Evolutionary conservation across 345 rosid genomes (phyloP).

Genomic region (Arabidopsis arenosa): DNA sequence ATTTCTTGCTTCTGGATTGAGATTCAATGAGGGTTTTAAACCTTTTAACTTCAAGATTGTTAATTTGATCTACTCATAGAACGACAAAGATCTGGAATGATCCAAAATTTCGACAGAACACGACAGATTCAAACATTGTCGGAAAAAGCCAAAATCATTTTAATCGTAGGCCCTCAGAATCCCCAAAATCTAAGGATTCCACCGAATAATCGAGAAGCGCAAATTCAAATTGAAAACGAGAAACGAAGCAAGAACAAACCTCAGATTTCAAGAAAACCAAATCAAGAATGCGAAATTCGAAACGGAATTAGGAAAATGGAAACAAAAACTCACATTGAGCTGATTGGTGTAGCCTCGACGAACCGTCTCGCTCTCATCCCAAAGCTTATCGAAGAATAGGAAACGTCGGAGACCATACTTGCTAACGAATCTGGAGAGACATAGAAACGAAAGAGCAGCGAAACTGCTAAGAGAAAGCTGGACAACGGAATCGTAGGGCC

Average conservation of each 20-base stretch:
- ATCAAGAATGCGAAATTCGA: constrained; percentile 7
- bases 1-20: constrained; percentile 3
- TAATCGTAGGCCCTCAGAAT: background rate
- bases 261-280: background rate
- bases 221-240: constrained; percentile 23
- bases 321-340: constrained; percentile 68
- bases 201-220: background rate
- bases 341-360: constrained; percentile 67
- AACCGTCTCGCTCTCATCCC: constrained; percentile 86
- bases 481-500: constrained; percentile 81
- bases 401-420: constrained; percentile 76
- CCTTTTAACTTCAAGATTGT: background rate
- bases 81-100: background rate
- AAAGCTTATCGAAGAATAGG: constrained; percentile 90
- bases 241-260: constrained; percentile 16
- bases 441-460: constrained; percentile 72
- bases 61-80: background rate
- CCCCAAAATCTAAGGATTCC: background rate
- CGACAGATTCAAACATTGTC: constrained; percentile 13
- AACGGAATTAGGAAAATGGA: background rate
- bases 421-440: constrained; percentile 66
- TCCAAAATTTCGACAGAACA: constrained; percentile 3
- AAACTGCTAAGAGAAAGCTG: constrained; percentile 80
- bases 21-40: constrained; percentile 2
- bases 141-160: constrained; percentile 7